phyloP scores from a whole-genome alignment of 176 grass and related monocot genomes.

The Triticum turgidum region DNA sequence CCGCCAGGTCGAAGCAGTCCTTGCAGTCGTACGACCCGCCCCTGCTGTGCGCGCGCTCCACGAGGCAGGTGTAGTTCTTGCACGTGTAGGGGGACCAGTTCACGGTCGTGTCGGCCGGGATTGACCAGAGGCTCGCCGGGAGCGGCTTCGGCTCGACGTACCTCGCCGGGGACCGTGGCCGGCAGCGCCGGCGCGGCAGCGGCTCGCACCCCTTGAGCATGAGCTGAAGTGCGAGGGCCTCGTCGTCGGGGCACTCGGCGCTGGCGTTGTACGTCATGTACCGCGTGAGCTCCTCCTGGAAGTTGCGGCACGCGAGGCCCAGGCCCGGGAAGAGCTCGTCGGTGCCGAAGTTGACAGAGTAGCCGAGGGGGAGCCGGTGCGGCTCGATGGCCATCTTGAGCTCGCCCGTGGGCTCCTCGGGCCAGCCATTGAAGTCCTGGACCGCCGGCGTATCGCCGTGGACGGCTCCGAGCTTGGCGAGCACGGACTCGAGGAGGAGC shows the following conservation, averaged over 20 bases:
- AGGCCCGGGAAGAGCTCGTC: constrained; percentile 63
- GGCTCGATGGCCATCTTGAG: constrained; percentile 65
- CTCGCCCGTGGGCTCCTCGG: constrained; percentile 53
- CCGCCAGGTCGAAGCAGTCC: constrained; percentile 82
- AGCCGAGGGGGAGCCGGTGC: constrained; percentile 63
- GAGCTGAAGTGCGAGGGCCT: constrained; percentile 58
- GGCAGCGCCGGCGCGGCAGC: constrained; percentile 70
- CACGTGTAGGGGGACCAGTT: constrained; percentile 75
- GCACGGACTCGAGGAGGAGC: constrained; percentile 63
- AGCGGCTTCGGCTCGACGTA: constrained; percentile 52
- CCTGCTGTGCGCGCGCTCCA: constrained; percentile 40
- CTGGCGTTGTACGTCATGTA: constrained; percentile 59
- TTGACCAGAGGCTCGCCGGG: constrained; percentile 66
- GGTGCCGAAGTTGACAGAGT: constrained; percentile 52
- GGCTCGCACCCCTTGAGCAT: constrained; percentile 85
- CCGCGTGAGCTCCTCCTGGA: constrained; percentile 66
- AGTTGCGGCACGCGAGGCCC: constrained; percentile 71
- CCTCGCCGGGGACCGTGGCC: constrained; percentile 48
- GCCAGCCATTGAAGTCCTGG: constrained; percentile 49
- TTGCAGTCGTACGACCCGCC: constrained; percentile 71
- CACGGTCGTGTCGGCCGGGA: constrained; percentile 65
- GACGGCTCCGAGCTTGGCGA: constrained; percentile 47
- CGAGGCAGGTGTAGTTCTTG: constrained; percentile 93
- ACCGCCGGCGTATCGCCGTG: constrained; percentile 40
- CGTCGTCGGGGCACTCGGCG: constrained; percentile 66